Evolutionary conservation across 2,329 filamentous ascomycete genomes (phyloP).

Genomic region (Periglandula ipomoeae): DNA sequence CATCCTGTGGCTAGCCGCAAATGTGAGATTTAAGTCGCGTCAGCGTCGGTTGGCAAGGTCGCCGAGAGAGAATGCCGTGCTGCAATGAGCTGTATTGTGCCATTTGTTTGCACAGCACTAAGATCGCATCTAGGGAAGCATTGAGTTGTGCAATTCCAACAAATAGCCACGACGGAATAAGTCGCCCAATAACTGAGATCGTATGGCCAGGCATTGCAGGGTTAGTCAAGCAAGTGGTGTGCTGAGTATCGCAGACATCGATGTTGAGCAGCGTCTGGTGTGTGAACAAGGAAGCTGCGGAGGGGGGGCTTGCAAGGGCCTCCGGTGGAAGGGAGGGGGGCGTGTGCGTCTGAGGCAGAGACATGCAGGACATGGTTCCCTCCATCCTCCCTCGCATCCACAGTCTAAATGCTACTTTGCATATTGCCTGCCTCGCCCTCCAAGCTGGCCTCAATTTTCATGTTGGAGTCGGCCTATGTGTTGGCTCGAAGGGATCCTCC

Average conservation of each 20-base stretch:
- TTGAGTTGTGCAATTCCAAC: background rate
- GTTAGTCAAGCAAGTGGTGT: background rate
- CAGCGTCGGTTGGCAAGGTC: background rate
- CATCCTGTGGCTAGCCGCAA: slow-evolving; percentile 3
- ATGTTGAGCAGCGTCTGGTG: too few species aligned
- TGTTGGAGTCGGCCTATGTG: too few species aligned
- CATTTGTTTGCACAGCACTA: background rate
- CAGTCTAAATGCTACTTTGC: too few species aligned
- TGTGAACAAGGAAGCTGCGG: background rate
- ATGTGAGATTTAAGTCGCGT: background rate
- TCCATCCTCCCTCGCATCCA: too few species aligned
- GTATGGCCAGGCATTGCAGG: background rate
- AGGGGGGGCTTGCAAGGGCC: background rate
- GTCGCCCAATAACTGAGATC: background rate
- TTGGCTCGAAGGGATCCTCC: too few species aligned
- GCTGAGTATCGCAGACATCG: too few species aligned
- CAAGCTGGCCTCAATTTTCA: too few species aligned
- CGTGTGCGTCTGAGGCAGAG: background rate
- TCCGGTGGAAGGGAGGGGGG: background rate
- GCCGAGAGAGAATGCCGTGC: background rate
- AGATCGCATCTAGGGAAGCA: too few species aligned
- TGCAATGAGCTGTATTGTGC: too few species aligned
- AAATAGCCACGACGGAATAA: background rate
- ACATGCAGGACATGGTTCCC: background rate
- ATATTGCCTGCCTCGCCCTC: too few species aligned